Evolutionary conservation across 768 basidiomycete genomes (phyloP).

Genomic region (Boletus edulis): DNA sequence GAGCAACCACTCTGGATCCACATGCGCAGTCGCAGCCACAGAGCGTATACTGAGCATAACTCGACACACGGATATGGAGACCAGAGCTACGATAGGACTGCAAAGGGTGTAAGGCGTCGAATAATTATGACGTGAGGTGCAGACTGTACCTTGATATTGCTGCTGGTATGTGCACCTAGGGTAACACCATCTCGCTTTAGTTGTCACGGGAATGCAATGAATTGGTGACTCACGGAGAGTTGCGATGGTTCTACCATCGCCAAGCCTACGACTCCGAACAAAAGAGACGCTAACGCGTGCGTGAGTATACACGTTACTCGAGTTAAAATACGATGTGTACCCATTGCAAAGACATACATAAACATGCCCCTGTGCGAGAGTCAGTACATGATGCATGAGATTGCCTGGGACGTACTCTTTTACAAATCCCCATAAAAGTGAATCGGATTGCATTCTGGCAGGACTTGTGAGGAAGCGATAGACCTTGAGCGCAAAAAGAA

Average conservation of each 20-base stretch:
- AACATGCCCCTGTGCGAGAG: constrained; percentile 9
- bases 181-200: neutral
- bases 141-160: constrained; percentile 1
- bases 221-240: neutral
- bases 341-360: constrained; percentile 9
- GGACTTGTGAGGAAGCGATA: constrained; percentile 14
- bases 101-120: neutral
- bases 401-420: constrained; percentile 14
- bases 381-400: neutral
- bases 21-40: constrained; percentile 38
- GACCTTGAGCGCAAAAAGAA: constrained; percentile 13
- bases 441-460: constrained; percentile 1
- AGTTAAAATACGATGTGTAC: neutral
- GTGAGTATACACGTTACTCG: neutral
- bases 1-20: constrained; percentile 42
- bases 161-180: constrained; percentile 2
- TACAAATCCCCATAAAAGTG: constrained; percentile 13
- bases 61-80: constrained; percentile 32
- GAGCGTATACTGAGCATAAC: constrained; percentile 42
- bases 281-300: neutral
- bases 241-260: constrained; percentile 10
- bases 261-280: constrained; percentile 3
- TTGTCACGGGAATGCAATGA: neutral
- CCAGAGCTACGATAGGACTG: constrained; percentile 4
- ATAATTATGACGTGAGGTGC: neutral